A percentile compares a stretch with the other conserved stretches of the same genome.
Conservation (phyloP, 306 rosid species). For the Rosa persica region DNA sequence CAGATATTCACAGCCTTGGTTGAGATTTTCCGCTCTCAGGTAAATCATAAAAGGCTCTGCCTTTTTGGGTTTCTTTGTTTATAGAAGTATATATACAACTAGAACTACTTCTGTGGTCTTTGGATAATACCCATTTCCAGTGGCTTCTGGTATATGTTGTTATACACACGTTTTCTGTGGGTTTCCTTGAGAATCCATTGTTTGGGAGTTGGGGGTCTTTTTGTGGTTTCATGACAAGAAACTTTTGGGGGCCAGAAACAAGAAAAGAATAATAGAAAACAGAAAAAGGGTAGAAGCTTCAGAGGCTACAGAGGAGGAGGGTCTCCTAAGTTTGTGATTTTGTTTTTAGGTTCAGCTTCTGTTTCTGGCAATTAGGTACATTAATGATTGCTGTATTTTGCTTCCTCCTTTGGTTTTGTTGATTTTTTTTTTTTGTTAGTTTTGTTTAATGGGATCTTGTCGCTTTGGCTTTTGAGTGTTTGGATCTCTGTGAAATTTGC, state of each 20-base stretch:
- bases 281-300: not conserved
- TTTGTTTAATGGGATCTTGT: constrained; percentile 7
- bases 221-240: not conserved
- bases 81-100: not conserved
- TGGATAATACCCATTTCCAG: not conserved
- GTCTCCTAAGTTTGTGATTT: not conserved
- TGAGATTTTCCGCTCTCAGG: constrained; percentile 7
- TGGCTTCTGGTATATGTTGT: not conserved
- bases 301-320: constrained; percentile 6
- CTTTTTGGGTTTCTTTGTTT: constrained; percentile 7
- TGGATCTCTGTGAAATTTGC: constrained; percentile 8
- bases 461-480: not conserved
- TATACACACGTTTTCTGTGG: not conserved
- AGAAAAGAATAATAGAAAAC: constrained; percentile 16
- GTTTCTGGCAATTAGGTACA: constrained; percentile 12
- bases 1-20: not conserved
- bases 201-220: not conserved
- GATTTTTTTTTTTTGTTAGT: not conserved
- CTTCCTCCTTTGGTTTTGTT: not conserved
- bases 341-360: constrained; percentile 4
- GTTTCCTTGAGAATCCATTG: not conserved
- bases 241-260: not conserved
- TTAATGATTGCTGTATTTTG: not conserved
- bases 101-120: not conserved
- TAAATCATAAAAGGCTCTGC: not conserved